phyloP scores from a whole-genome alignment of 2,329 filamentous ascomycete genomes.

The Huntiella moniliformis region DNA sequence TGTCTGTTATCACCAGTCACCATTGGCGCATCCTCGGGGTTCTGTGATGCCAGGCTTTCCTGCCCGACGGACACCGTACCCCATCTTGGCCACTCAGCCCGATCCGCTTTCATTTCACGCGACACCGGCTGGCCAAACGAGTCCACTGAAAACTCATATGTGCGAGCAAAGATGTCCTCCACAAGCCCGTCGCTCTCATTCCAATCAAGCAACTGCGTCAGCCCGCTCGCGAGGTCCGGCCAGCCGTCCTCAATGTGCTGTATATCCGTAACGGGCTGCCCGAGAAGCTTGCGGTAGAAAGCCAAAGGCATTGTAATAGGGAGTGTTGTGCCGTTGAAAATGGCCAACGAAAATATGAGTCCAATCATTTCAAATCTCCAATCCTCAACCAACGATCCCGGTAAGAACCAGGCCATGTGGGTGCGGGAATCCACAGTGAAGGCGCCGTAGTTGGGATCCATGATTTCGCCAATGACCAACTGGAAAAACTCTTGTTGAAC shows the following conservation, averaged over 20 bases:
- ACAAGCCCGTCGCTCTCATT: conserved; percentile 55
- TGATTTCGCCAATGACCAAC: conserved; percentile 58
- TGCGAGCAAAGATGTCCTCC: conserved; percentile 63
- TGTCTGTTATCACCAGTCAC: conserved; percentile 67
- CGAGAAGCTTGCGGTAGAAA: conserved; percentile 65
- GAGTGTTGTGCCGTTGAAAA: conserved; percentile 85
- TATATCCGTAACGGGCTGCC: conserved; percentile 46
- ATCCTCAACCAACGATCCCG: conserved; percentile 59
- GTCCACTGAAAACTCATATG: conserved; percentile 64
- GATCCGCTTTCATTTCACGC: conserved; percentile 35
- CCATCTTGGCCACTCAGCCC: conserved; percentile 15
- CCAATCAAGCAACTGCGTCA: conserved; percentile 60
- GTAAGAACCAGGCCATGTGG: conserved; percentile 73
- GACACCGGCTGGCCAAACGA: conserved; percentile 38
- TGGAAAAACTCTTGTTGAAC: conserved; percentile 96
- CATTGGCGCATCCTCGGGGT: conserved; percentile 40
- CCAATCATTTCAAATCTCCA: conserved; percentile 88
- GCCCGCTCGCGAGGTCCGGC: conserved; percentile 59
- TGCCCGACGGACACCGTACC: conserved; percentile 12
- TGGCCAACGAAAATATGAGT: conserved; percentile 66
- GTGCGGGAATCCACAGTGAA: conserved; percentile 64
- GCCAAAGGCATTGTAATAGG: conserved; percentile 76
- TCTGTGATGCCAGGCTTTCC: conserved; percentile 18
- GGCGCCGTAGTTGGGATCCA: conserved; percentile 59
- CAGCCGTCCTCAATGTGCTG: conserved; percentile 73